Evolutionary conservation across 768 basidiomycete species (phyloP).

Genomic region (Russula brevipes): DNA sequence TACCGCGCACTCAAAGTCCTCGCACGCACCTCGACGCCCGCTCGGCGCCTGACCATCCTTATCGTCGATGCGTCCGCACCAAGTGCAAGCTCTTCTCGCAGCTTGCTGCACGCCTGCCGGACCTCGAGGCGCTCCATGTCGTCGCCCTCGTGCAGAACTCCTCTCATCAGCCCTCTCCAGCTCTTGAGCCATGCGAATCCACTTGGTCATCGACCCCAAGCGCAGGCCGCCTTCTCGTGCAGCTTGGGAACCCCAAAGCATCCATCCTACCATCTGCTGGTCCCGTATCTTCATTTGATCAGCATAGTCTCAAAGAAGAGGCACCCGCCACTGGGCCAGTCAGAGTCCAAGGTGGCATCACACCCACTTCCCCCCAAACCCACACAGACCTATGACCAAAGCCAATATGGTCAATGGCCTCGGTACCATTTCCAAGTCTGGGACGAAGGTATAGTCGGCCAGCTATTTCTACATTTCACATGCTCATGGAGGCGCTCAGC

Average conservation of each 20-base stretch:
- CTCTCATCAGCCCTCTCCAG: conserved; percentile 34
- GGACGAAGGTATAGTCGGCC: conserved; percentile 65
- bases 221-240: conserved; percentile 76
- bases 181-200: conserved; percentile 53
- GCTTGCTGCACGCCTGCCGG: too few species aligned
- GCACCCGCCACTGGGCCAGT: conserved; percentile 32
- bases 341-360: conserved; percentile 44
- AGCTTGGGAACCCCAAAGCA: conserved; percentile 49
- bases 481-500: conserved; percentile 96
- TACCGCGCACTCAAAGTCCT: too few species aligned
- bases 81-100: too few species aligned
- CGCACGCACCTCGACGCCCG: too few species aligned
- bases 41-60: too few species aligned
- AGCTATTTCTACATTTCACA: background rate
- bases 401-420: conserved; percentile 99
- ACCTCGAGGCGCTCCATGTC: too few species aligned
- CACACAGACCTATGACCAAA: conserved; percentile 78
- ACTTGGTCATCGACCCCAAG: conserved; percentile 55
- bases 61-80: too few species aligned
- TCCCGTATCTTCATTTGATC: conserved; percentile 30
- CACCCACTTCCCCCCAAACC: conserved; percentile 64
- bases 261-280: conserved; percentile 31
- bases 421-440: conserved; percentile 92
- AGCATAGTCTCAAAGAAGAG: conserved; percentile 32
- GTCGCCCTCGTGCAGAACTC: too few species aligned